Evolutionary conservation across 139 green algal genomes (phyloP).

Genomic region (Volvox africanus): DNA sequence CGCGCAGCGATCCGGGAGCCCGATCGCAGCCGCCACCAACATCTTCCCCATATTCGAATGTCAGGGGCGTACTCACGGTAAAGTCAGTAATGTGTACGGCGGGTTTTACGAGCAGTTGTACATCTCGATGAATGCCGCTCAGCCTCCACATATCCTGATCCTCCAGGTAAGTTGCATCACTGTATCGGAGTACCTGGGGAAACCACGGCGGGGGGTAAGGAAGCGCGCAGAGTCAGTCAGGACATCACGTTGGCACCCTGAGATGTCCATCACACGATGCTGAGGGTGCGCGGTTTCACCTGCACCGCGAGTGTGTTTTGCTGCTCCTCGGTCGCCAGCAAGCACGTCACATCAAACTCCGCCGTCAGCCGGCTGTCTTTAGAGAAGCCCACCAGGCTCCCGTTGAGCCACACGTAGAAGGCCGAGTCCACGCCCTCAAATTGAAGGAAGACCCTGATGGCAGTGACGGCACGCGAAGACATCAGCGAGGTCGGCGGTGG

Average conservation of each 20-base stretch:
- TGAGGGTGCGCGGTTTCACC: slow-evolving; percentile 44
- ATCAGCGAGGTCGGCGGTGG: no score
- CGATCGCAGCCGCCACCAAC: not conserved
- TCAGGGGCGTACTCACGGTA: slow-evolving; percentile 73
- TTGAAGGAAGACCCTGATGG: slow-evolving; percentile 73
- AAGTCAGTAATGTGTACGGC: slow-evolving; percentile 78
- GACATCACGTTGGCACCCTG: no score
- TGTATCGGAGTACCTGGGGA: slow-evolving; percentile 89
- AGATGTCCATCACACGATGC: no score
- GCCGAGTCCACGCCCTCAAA: slow-evolving; percentile 93
- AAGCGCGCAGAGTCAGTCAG: no score
- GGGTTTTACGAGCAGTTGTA: slow-evolving; percentile 82
- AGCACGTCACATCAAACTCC: slow-evolving; percentile 92
- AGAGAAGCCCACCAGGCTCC: slow-evolving; percentile 84
- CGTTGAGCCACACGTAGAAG: slow-evolving; percentile 95
- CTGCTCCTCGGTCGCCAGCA: slow-evolving; percentile 52
- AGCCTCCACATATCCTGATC: slow-evolving; percentile 98
- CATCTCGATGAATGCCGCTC: slow-evolving; percentile 91
- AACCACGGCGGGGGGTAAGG: no score
- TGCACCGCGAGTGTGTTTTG: slow-evolving; percentile 83
- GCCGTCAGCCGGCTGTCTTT: slow-evolving; percentile 94
- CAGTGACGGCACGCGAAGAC: no score
- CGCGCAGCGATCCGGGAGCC: not conserved
- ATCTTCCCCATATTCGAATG: slow-evolving; percentile 44
- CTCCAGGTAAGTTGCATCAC: slow-evolving; percentile 97